phyloP scores from a whole-genome alignment of 1,139 yeast genomes.

The Scheffersomyces titani region DNA sequence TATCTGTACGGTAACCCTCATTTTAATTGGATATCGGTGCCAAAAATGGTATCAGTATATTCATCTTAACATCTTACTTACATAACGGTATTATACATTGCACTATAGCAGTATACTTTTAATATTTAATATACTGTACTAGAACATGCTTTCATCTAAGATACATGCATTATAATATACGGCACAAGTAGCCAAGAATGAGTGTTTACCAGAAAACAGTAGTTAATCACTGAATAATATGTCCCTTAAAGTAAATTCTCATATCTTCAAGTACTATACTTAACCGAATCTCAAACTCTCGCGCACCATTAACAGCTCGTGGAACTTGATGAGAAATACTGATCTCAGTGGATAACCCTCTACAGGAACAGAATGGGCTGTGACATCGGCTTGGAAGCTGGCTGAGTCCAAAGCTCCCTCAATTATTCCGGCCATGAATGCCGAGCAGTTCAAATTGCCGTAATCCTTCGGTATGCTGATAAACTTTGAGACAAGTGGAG shows the following conservation, averaged over 20 bases:
- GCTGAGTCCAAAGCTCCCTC: constrained; percentile 87
- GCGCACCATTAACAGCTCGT: constrained; percentile 56
- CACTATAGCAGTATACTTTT: no score
- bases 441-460: constrained; percentile 77
- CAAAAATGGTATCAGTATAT: no score
- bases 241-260: background rate
- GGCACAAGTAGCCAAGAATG: no score
- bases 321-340: constrained; percentile 80
- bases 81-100: no score
- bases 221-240: background rate
- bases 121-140: no score
- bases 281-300: constrained; percentile 37
- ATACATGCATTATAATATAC: no score
- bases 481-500: constrained; percentile 74
- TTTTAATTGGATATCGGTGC: no score
- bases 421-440: constrained; percentile 87
- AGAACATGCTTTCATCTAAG: no score
- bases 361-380: constrained; percentile 82
- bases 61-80: no score
- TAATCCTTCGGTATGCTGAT: constrained; percentile 81
- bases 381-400: constrained; percentile 78
- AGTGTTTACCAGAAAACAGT: no score
- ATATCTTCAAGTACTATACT: background rate
- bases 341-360: constrained; percentile 69
- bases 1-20: no score